These are phyloP conservation scores for Penicillium goetzii DNA, from an alignment of 495 filamentous ascomycete species.

Conservation along the genomic window DNA sequence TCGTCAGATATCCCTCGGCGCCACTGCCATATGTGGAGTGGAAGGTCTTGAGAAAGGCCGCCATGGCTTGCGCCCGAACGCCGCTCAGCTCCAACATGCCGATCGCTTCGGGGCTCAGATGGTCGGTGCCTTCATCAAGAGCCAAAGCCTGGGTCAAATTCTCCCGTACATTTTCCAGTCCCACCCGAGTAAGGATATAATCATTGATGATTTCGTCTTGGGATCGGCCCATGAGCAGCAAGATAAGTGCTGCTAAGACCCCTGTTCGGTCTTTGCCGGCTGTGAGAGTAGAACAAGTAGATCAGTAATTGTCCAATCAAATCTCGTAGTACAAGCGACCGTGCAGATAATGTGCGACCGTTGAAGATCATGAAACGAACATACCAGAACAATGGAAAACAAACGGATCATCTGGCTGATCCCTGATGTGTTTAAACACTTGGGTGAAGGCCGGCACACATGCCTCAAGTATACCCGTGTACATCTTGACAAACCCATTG, in stretches of 20 bases:
- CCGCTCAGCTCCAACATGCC: constrained; percentile 36
- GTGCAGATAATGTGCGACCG: not conserved
- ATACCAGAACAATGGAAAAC: constrained; percentile 66
- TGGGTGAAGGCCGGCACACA: constrained; percentile 32
- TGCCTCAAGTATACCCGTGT: constrained; percentile 51
- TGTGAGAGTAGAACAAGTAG: constrained; percentile 19
- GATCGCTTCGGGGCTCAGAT: constrained; percentile 29
- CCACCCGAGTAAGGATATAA: constrained; percentile 44
- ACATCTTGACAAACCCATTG: constrained; percentile 58
- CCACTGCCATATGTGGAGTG: constrained; percentile 30
- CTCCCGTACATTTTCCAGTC: constrained; percentile 33
- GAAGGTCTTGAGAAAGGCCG: constrained; percentile 34
- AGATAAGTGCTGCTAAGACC: constrained; percentile 58
- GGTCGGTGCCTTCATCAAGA: constrained; percentile 26
- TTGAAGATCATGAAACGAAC: constrained; percentile 18
- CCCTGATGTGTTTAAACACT: constrained; percentile 47
- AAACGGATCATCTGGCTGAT: constrained; percentile 43
- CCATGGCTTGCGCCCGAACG: constrained; percentile 34
- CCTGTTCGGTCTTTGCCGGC: constrained; percentile 70
- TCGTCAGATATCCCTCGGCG: constrained; percentile 28
- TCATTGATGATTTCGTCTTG: constrained; percentile 53
- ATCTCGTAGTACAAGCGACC: not conserved
- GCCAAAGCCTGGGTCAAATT: constrained; percentile 28
- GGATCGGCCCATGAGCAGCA: constrained; percentile 55
- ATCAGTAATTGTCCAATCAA: constrained; percentile 5